Base-by-base conservation (phyloP, 75 land plant genomes). In the Picea sitchensis region DNA sequence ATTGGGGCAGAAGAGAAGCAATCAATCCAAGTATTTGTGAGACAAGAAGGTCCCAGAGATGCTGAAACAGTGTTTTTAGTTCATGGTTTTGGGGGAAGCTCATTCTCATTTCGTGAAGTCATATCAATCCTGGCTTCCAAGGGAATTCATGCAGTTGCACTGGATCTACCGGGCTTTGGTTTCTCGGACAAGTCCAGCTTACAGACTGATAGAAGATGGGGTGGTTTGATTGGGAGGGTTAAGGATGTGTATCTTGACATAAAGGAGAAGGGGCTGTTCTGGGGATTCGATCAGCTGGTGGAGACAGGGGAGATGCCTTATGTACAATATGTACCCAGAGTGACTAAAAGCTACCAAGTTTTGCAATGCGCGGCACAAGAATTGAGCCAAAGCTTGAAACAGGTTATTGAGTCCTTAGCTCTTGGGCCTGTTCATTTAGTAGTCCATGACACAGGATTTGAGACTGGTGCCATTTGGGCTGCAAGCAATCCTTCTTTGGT, bases 151-250 rank as follows among this genome's bases (percentile, higher is more conserved):
- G 95, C 81, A 4, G 85, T 92, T 15, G 94, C 93, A 8, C 41
- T 92, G 76, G 97, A 94, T 82, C 85, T 92, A 18, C 97, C 97
- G 3, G 97, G 97, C 6, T 87, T 87, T 59, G 97, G 97, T 34
- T 91, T 94, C 80, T 94, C 97, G 3, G 97, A 92, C 41, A 83
- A 83, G 32, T 74, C 78, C 38, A 56, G 59, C 80, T 68, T 73
- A 23, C 84, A 79, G 82, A 87, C 75, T 54, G 78, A 56, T 21
- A 73, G 71, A 62, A 69, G 79, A 59, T 23, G 41, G 51, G 14
- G 63, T 76, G 76, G 80, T 71, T 83, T 90, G 65, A 67, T 83
- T 79, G 84, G 76, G 23, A 75, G 76, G 78, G n/a, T 87, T 71
- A 58, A 80, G 77, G 84, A 83, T 14, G 85, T 87, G 38, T 91